Evolutionary conservation across 306 rosid genomes (phyloP).

Genomic region (Trichosanthes truncata): DNA sequence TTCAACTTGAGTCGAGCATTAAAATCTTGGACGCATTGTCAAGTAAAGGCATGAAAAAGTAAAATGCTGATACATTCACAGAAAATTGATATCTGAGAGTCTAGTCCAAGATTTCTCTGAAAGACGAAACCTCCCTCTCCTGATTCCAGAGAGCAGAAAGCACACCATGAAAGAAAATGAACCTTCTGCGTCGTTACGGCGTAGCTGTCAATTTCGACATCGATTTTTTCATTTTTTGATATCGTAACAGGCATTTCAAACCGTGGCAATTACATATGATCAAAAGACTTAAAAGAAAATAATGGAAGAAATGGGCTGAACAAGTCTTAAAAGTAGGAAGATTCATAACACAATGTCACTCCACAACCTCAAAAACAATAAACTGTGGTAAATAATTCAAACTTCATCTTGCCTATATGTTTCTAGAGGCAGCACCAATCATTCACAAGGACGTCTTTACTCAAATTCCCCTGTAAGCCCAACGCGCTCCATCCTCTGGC

Average conservation of each 20-base stretch:
- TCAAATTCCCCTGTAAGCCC: background rate
- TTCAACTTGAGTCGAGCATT: background rate
- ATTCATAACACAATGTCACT: background rate
- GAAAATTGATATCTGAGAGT: background rate
- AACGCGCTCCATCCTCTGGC: background rate
- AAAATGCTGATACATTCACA: background rate
- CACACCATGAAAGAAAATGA: background rate
- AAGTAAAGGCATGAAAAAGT: background rate
- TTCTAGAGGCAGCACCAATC: slow-evolving; percentile 27
- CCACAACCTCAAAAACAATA: background rate
- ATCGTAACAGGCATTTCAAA: background rate
- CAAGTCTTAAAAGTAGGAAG: background rate
- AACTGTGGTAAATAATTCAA: background rate
- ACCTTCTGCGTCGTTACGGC: background rate
- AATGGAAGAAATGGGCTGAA: background rate
- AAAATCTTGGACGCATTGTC: background rate
- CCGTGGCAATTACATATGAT: background rate
- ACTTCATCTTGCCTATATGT: slow-evolving; percentile 15
- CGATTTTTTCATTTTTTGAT: background rate
- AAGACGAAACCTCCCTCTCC: background rate
- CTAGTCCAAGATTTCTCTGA: background rate
- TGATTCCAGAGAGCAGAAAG: background rate
- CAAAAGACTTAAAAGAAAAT: background rate
- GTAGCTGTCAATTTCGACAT: background rate
- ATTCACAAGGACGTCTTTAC: slow-evolving; percentile 5